These are phyloP conservation scores for Dioscorea alata DNA, from an alignment of 106 monocot species.

Conservation along the genomic window DNA sequence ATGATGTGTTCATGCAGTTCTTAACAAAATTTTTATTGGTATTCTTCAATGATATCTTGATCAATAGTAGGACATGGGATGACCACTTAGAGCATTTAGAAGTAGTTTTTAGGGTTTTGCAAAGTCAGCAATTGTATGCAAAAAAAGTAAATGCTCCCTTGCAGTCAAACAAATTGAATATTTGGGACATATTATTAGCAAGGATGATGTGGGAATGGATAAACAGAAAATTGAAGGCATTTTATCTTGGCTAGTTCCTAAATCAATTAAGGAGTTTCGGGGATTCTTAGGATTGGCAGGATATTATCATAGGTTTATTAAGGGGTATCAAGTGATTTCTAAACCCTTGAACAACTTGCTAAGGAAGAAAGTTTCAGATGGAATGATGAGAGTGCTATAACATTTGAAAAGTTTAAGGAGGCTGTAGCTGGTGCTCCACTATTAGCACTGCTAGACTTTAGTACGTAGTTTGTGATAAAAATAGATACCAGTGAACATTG, in stretches of 20 bases:
- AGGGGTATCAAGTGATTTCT: neutral
- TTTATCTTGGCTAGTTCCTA: neutral
- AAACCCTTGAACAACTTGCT: neutral
- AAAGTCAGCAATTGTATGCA: neutral
- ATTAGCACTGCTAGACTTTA: slow-evolving; percentile 1
- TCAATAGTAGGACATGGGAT: neutral
- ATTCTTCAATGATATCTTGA: neutral
- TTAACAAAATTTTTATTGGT: neutral
- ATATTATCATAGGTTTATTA: neutral
- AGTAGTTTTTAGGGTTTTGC: neutral
- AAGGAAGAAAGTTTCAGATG: neutral
- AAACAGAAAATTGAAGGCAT: neutral
- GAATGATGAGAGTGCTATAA: neutral
- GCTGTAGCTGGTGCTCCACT: neutral
- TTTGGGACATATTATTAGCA: neutral
- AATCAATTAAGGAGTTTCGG: neutral
- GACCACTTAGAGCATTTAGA: neutral
- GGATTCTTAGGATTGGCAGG: neutral
- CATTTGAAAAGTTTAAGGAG: neutral
- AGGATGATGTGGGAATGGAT: neutral
- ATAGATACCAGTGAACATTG: neutral
- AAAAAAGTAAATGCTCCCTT: neutral
- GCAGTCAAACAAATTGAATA: neutral
- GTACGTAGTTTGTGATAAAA: neutral
- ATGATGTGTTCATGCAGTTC: neutral